Conservation (phyloP, 495 filamentous ascomycete genomes). For the Talaromyces wortmannii region DNA sequence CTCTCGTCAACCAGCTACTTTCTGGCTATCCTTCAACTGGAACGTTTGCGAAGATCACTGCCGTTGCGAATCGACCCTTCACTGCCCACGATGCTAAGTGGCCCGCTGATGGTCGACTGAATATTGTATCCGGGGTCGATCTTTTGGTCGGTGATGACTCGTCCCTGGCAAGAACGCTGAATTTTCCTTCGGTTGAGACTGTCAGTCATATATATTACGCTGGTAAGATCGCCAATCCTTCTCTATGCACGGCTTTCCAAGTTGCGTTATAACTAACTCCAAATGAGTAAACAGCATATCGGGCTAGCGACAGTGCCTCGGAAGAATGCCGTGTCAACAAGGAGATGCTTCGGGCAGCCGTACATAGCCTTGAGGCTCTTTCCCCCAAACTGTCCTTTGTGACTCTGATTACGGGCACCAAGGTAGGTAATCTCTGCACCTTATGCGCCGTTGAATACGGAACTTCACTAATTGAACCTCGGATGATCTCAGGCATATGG, state of each 20-base stretch:
- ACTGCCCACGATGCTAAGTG: slow-evolving; percentile 26
- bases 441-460: slow-evolving; percentile 1
- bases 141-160: slow-evolving; percentile 16
- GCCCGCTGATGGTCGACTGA: slow-evolving; percentile 31
- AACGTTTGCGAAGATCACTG: slow-evolving; percentile 33
- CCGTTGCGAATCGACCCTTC: slow-evolving; percentile 35
- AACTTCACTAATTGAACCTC: slow-evolving; percentile 9
- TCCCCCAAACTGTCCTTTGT: slow-evolving; percentile 8
- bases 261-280: neutral
- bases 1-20: slow-evolving; percentile 35
- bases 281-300: slow-evolving; percentile 4
- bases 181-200: slow-evolving; percentile 26
- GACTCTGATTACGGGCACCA: slow-evolving; percentile 9
- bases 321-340: slow-evolving; percentile 14
- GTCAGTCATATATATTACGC: slow-evolving; percentile 39
- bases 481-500: slow-evolving; percentile 13
- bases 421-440: slow-evolving; percentile 3
- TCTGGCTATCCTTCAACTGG: slow-evolving; percentile 30
- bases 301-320: slow-evolving; percentile 6
- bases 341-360: slow-evolving; percentile 9
- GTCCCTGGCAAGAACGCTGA: slow-evolving; percentile 18
- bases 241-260: neutral
- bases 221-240: slow-evolving; percentile 10
- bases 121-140: slow-evolving; percentile 34
- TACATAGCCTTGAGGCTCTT: slow-evolving; percentile 5